Conservation (phyloP, 495 filamentous ascomycete species). For the Cryomyces minteri region DNA sequence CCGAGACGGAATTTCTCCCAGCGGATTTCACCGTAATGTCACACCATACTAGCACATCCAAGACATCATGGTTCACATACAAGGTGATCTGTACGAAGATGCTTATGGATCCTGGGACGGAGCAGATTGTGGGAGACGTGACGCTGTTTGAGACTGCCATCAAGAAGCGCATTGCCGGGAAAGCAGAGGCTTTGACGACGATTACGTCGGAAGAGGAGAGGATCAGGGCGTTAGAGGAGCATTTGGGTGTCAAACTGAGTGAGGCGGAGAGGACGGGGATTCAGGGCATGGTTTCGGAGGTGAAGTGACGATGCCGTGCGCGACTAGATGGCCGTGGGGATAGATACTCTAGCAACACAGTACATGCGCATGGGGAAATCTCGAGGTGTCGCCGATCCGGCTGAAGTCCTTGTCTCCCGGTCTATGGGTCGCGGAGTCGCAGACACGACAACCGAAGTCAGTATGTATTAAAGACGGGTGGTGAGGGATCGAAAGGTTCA, state of each 20-base stretch:
- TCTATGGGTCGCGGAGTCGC: too few relatives aligned
- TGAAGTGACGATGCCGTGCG: not conserved
- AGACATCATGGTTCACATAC: constrained; percentile 28
- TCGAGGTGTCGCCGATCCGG: too few relatives aligned
- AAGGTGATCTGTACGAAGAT: constrained; percentile 38
- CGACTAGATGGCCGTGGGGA: too few relatives aligned
- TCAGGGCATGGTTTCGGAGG: constrained; percentile 9
- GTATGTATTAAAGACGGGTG: too few relatives aligned
- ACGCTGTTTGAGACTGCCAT: constrained; percentile 34
- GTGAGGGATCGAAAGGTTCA: too few relatives aligned
- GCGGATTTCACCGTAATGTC: constrained; percentile 51
- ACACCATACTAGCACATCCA: constrained; percentile 28
- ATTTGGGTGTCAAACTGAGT: constrained; percentile 15
- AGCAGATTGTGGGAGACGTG: constrained; percentile 35
- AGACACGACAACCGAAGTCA: too few relatives aligned
- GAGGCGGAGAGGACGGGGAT: constrained; percentile 14
- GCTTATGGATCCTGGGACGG: constrained; percentile 20
- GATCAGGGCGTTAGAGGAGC: constrained; percentile 12
- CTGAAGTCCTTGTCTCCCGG: too few relatives aligned
- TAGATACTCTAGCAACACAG: too few relatives aligned
- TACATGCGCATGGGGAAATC: too few relatives aligned
- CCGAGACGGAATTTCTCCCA: constrained; percentile 39
- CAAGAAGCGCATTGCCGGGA: constrained; percentile 40
- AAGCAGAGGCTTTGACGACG: constrained; percentile 9
- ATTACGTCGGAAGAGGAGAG: constrained; percentile 16